These are phyloP conservation scores for Amanita rimosa DNA, from an alignment of 768 basidiomycete genomes.

Conservation along the genomic window DNA sequence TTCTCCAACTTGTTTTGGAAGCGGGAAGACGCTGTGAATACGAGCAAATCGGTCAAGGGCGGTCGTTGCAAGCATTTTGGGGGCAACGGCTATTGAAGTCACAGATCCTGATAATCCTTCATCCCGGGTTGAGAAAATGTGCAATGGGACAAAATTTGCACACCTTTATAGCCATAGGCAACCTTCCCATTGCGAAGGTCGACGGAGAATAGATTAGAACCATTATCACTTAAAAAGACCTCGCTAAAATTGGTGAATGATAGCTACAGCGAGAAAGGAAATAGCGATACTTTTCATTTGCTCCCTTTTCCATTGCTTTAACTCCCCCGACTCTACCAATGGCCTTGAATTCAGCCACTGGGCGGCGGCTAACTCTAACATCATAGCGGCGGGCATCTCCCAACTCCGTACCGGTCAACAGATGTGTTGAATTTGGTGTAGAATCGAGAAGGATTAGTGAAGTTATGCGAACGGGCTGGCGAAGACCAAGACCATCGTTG, in stretches of 20 bases:
- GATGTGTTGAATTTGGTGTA: slow-evolving; percentile 27
- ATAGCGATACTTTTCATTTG: slow-evolving; percentile 37
- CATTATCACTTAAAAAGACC: slow-evolving; percentile 56
- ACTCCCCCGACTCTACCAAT: slow-evolving; percentile 54
- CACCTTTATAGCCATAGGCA: slow-evolving; percentile 60
- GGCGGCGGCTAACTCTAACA: slow-evolving; percentile 54
- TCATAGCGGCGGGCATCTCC: slow-evolving; percentile 75
- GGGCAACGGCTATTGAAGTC: slow-evolving; percentile 47
- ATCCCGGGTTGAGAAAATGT: neutral
- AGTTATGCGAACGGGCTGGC: slow-evolving; percentile 70
- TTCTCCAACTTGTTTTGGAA: slow-evolving; percentile 33
- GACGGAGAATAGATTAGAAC: slow-evolving; percentile 49
- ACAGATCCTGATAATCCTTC: slow-evolving; percentile 65
- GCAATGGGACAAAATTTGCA: neutral
- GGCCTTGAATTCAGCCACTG: slow-evolving; percentile 55
- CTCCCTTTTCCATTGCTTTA: slow-evolving; percentile 44
- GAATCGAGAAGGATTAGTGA: slow-evolving; percentile 48
- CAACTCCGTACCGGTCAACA: slow-evolving; percentile 62
- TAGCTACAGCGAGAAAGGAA: slow-evolving; percentile 1
- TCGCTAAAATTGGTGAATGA: slow-evolving; percentile 32
- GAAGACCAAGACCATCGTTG: slow-evolving; percentile 66
- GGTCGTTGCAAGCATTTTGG: slow-evolving; percentile 44
- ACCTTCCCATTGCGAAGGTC: slow-evolving; percentile 61
- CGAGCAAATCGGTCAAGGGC: slow-evolving; percentile 63
- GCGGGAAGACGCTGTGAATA: slow-evolving; percentile 50